Percentiles rank a stretch among this genome's conserved stretches.
phyloP scores from a whole-genome alignment of 768 basidiomycete genomes.

The Xerocomellus dryophilus region DNA sequence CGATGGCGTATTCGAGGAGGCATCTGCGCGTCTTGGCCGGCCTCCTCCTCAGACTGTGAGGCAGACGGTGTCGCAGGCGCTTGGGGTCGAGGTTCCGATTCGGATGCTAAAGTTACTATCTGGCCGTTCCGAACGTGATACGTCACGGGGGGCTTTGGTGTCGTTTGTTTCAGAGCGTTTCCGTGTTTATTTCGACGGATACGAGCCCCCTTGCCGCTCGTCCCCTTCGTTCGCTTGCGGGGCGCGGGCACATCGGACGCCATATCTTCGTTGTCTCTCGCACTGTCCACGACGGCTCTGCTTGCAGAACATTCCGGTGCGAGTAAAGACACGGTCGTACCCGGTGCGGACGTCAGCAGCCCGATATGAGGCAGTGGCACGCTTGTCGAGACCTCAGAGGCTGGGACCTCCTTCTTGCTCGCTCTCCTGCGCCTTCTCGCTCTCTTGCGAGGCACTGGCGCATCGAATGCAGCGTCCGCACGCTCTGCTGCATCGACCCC shows the following conservation, averaged over 20 bases:
- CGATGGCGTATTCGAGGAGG: neutral
- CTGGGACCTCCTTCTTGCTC: too few species aligned
- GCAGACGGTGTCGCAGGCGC: neutral
- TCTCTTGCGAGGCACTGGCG: too few species aligned
- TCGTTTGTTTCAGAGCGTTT: neutral
- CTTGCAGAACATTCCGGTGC: neutral
- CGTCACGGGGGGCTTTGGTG: neutral
- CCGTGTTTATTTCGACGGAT: neutral
- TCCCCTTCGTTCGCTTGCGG: conserved; percentile 3
- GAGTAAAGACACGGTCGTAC: neutral
- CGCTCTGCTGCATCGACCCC: too few species aligned
- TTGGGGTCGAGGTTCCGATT: neutral
- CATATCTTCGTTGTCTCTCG: neutral
- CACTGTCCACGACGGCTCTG: too few species aligned
- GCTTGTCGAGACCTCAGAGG: too few species aligned
- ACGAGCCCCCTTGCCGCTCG: neutral
- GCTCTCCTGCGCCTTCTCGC: too few species aligned
- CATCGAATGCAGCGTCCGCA: too few species aligned
- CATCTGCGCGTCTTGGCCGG: neutral
- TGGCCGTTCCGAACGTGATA: conserved; percentile 16
- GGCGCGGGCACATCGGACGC: neutral
- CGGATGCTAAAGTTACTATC: conserved; percentile 6
- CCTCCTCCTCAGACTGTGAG: neutral
- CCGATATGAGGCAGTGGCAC: neutral
- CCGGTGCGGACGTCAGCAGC: neutral